Percentiles rank a stretch among this genome's conserved stretches.
phyloP scores from a whole-genome alignment of 768 basidiomycete genomes.

The Suillus subaureus region DNA sequence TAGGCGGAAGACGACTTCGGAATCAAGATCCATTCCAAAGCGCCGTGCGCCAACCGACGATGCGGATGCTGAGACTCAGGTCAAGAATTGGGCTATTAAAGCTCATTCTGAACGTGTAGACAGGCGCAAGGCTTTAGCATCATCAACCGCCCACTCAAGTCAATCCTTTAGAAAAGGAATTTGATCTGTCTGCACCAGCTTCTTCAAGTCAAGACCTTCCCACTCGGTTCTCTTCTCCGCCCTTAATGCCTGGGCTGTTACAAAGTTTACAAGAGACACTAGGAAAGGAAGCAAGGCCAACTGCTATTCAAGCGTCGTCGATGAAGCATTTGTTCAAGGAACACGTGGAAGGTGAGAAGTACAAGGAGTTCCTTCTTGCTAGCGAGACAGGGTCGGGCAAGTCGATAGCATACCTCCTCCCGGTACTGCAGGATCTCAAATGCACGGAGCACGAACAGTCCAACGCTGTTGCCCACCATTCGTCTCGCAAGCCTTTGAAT shows the following conservation, averaged over 20 bases:
- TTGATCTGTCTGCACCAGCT: slow-evolving; percentile 34
- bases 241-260: slow-evolving; percentile 66
- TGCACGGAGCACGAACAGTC: slow-evolving; percentile 46
- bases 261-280: slow-evolving; percentile 58
- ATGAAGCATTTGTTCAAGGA: slow-evolving; percentile 60
- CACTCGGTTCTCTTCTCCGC: slow-evolving; percentile 61
- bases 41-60: not conserved
- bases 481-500: slow-evolving; percentile 41
- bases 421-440: slow-evolving; percentile 80
- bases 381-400: slow-evolving; percentile 93
- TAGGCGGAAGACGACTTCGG: not conserved
- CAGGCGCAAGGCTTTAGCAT: slow-evolving; percentile 8
- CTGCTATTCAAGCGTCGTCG: slow-evolving; percentile 78
- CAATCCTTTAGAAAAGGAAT: slow-evolving; percentile 37
- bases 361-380: slow-evolving; percentile 65
- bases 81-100: slow-evolving; percentile 13
- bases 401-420: slow-evolving; percentile 87
- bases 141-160: slow-evolving; percentile 8
- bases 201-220: slow-evolving; percentile 34
- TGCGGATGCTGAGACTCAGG: not conserved
- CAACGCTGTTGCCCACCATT: slow-evolving; percentile 12
- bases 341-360: slow-evolving; percentile 16
- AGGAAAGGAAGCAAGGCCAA: slow-evolving; percentile 60
- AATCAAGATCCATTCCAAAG: not conserved
- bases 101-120: slow-evolving; percentile 18